phyloP scores from a whole-genome alignment of 1,284 basidiomycete species.

The Pterula multifida region DNA sequence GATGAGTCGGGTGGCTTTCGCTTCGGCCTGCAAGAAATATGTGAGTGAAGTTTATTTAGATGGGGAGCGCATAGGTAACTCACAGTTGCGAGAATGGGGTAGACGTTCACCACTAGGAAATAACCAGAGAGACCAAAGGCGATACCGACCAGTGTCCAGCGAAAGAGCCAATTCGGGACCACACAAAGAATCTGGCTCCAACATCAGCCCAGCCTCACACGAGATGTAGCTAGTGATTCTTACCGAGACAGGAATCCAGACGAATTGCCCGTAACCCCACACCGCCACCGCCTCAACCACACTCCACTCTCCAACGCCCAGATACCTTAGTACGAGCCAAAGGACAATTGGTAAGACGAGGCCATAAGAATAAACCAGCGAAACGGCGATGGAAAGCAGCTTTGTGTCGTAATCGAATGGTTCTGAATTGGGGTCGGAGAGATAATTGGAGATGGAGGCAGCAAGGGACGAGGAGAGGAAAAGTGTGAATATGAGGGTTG shows the following conservation, averaged over 20 bases:
- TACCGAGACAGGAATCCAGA: conserved; percentile 72
- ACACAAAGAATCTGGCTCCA: conserved; percentile 61
- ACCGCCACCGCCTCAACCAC: conserved; percentile 67
- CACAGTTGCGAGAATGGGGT: conserved; percentile 71
- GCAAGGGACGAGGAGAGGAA: conserved; percentile 88
- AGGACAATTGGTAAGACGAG: conserved; percentile 68
- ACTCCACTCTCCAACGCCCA: conserved; percentile 80
- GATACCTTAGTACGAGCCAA: conserved; percentile 71
- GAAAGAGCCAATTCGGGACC: conserved; percentile 64
- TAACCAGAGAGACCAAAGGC: conserved; percentile 71
- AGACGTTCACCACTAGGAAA: conserved; percentile 77
- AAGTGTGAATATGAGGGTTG: conserved; percentile 82
- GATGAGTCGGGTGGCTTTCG: conserved; percentile 71
- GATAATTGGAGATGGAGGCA: conserved; percentile 71
- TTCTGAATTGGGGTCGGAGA: conserved; percentile 40
- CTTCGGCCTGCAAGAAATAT: conserved; percentile 49
- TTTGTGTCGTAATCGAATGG: conserved; percentile 75
- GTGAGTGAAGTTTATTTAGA: neutral
- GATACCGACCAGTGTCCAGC: conserved; percentile 67
- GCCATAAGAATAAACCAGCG: conserved; percentile 79
- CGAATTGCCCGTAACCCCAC: conserved; percentile 67
- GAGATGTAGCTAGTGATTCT: conserved; percentile 13
- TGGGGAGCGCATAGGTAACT: neutral
- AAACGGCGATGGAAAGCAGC: conserved; percentile 69
- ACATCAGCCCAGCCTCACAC: neutral